These are phyloP conservation scores for Fusarium concolor DNA, from an alignment of 2,329 filamentous ascomycete genomes.

Conservation along the genomic window DNA sequence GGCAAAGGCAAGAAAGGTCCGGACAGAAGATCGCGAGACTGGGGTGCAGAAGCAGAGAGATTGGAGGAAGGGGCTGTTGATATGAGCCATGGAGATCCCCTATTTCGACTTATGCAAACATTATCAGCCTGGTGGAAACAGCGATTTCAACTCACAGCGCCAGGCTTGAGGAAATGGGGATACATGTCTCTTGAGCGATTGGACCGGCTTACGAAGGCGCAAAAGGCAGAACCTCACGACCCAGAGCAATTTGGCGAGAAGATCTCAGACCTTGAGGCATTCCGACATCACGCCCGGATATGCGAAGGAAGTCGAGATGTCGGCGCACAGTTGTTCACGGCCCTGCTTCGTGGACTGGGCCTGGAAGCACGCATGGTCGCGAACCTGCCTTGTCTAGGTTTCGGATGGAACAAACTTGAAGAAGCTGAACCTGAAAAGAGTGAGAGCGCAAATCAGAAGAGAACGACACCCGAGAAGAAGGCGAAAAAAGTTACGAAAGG, in stretches of 20 bases:
- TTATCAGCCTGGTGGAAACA: constrained; percentile 91
- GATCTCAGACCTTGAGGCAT: constrained; percentile 73
- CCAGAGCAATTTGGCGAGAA: constrained; percentile 79
- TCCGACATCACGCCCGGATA: constrained; percentile 73
- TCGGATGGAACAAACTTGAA: constrained; percentile 90
- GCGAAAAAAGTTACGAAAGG: not conserved
- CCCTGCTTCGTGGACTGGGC: constrained; percentile 81
- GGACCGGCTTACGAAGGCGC: constrained; percentile 78
- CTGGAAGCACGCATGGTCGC: constrained; percentile 86
- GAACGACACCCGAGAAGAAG: constrained; percentile 13
- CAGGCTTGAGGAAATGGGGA: constrained; percentile 87
- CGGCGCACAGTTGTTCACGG: constrained; percentile 90
- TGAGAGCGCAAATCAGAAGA: constrained; percentile 7
- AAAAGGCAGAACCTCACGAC: constrained; percentile 72
- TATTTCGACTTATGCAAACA: constrained; percentile 79
- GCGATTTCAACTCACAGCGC: constrained; percentile 79
- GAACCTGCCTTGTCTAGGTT: constrained; percentile 87
- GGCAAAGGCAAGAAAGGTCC: constrained; percentile 52
- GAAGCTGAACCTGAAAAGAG: constrained; percentile 71
- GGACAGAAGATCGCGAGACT: constrained; percentile 65
- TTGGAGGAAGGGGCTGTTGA: constrained; percentile 78
- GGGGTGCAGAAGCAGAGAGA: constrained; percentile 75
- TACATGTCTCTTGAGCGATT: constrained; percentile 84
- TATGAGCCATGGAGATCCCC: constrained; percentile 84
- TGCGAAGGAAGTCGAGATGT: constrained; percentile 88